Conservation (phyloP, 495 filamentous ascomycete species). For the Aspergillus olivimuriae region DNA sequence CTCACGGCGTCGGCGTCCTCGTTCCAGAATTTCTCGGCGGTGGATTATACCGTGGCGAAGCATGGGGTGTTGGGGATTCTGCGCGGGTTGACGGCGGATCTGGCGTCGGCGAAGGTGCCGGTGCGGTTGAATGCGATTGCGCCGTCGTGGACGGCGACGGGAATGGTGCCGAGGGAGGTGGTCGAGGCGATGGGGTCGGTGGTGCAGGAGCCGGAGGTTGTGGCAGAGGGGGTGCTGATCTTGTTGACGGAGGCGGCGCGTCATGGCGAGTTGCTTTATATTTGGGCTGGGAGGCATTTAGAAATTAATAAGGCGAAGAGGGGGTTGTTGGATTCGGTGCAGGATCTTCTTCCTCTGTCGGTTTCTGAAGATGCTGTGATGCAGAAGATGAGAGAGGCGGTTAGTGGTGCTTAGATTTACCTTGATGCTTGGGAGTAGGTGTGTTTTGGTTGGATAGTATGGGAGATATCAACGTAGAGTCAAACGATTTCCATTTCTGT, state of each 20-base stretch:
- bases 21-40: conserved; percentile 29
- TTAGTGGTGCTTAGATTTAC: too few species aligned
- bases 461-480: too few species aligned
- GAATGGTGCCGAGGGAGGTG: conserved; percentile 18
- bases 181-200: conserved; percentile 17
- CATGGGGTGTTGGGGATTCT: conserved; percentile 34
- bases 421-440: too few species aligned
- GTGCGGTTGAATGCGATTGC: conserved; percentile 36
- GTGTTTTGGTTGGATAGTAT: too few species aligned
- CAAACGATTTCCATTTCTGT: too few species aligned
- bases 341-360: not conserved
- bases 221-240: conserved; percentile 30
- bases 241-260: conserved; percentile 29
- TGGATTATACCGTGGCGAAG: conserved; percentile 34
- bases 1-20: conserved; percentile 33
- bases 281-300: conserved; percentile 28
- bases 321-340: conserved; percentile 17
- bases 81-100: conserved; percentile 19
- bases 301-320: conserved; percentile 32
- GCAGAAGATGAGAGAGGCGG: not conserved
- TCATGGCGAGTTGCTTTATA: conserved; percentile 33
- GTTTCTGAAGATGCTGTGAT: not conserved
- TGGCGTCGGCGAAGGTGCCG: too few species aligned
- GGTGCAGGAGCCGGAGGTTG: conserved; percentile 27
- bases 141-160: conserved; percentile 39